Percentiles rank a stretch among this genome's conserved stretches.
These are phyloP conservation scores for Barnettozyma botsteinii DNA, from an alignment of 805 yeast species.

Conservation along the genomic window DNA sequence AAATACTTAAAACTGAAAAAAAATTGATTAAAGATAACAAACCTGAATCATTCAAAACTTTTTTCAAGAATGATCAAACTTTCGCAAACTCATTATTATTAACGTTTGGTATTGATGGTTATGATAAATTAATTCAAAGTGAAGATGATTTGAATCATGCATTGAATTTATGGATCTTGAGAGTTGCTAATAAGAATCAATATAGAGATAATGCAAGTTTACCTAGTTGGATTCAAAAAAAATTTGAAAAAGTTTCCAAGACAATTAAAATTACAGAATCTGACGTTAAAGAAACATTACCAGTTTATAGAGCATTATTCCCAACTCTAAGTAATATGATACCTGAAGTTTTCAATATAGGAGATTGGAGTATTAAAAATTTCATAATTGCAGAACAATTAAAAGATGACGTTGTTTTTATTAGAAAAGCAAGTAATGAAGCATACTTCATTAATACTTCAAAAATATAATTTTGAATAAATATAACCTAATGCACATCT, in stretches of 20 bases:
- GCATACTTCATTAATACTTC: constrained; percentile 3
- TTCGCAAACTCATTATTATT: constrained; percentile 51
- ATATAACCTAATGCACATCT: neutral
- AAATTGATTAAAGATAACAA: constrained; percentile 37
- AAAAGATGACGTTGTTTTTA: constrained; percentile 4
- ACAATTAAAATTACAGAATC: constrained; percentile 39
- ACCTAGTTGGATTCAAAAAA: constrained; percentile 46
- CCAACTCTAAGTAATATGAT: constrained; percentile 42
- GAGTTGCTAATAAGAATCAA: constrained; percentile 43
- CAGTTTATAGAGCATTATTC: constrained; percentile 47
- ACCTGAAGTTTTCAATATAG: constrained; percentile 50
- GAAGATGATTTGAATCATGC: constrained; percentile 49
- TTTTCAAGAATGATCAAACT: constrained; percentile 47
- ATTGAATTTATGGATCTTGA: constrained; percentile 56
- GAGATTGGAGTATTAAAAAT: constrained; percentile 39
- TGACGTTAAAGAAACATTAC: constrained; percentile 50
- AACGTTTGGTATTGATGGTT: constrained; percentile 50
- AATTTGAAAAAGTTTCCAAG: constrained; percentile 33
- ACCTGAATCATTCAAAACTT: constrained; percentile 48
- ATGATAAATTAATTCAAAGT: constrained; percentile 42
- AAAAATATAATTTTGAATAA: neutral
- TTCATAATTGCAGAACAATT: constrained; percentile 39
- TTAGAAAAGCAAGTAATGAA: constrained; percentile 29
- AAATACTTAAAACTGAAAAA: constrained; percentile 42
- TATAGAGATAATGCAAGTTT: constrained; percentile 26